Conservation (phyloP, 2,329 filamentous ascomycete species). For the Ophiostoma sp. region DNA sequence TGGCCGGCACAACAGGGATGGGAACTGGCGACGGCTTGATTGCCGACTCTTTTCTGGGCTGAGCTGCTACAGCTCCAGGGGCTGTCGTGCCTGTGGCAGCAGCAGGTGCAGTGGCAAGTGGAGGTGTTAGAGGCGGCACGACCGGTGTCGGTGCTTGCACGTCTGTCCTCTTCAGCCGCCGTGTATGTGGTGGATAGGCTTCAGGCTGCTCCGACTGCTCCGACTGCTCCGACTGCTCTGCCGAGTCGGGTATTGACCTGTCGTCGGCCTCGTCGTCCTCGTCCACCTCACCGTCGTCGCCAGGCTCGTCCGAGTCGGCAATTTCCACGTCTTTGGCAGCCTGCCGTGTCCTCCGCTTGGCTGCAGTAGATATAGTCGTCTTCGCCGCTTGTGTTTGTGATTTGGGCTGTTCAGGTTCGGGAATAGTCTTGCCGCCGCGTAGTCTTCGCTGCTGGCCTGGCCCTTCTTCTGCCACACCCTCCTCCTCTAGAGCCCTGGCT, state of each 20-base stretch:
- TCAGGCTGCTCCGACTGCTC: not conserved
- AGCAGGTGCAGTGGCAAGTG: not conserved
- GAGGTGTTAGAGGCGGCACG: not conserved
- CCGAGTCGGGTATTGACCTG: constrained; percentile 10
- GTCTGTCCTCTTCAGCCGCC: not conserved
- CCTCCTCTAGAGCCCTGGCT: not conserved
- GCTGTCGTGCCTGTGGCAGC: not conserved
- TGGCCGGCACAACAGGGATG: not conserved
- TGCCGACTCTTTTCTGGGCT: constrained; percentile 18
- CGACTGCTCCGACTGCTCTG: not conserved
- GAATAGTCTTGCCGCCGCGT: constrained; percentile 14
- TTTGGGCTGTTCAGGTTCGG: not conserved
- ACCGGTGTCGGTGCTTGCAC: not conserved
- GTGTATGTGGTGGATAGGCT: not conserved
- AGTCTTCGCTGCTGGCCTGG: constrained; percentile 4
- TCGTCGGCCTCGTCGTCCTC: not conserved
- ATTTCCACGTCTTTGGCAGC: constrained; percentile 14
- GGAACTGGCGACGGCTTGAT: constrained; percentile 14
- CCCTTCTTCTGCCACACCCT: not conserved
- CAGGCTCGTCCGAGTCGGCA: constrained; percentile 20
- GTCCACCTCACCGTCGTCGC: not conserved
- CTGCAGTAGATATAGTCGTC: not conserved
- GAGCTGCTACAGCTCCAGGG: not conserved
- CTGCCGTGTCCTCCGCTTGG: constrained; percentile 13
- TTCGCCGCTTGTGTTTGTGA: not conserved